These are phyloP conservation scores for Pseudozyma tsukubaensis DNA, from an alignment of 1,284 basidiomycete species.

Conservation along the genomic window DNA sequence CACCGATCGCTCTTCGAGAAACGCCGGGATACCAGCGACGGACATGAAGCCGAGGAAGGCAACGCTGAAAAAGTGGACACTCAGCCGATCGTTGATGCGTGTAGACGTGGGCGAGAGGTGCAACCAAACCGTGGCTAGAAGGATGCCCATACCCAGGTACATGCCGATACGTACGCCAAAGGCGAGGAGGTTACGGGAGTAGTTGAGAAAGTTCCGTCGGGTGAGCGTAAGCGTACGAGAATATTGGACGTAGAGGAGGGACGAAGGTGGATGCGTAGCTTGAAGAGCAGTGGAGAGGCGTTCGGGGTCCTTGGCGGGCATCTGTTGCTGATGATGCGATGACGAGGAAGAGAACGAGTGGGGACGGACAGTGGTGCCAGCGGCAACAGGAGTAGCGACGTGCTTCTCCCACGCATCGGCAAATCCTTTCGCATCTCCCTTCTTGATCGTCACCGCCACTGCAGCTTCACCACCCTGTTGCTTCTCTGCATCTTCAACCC, in stretches of 20 bases:
- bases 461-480: background rate
- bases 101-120: conserved; percentile 70
- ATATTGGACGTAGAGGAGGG: background rate
- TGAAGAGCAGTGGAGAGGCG: background rate
- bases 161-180: conserved; percentile 76
- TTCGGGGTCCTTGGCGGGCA: background rate
- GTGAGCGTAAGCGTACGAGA: conserved; percentile 28
- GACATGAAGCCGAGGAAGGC: conserved; percentile 75
- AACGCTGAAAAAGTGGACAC: conserved; percentile 68
- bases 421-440: conserved; percentile 26
- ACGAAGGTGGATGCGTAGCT: background rate
- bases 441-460: conserved; percentile 1
- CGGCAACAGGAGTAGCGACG: background rate
- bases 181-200: conserved; percentile 73
- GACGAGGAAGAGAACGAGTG: background rate
- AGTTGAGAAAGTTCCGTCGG: conserved; percentile 51
- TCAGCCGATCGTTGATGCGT: conserved; percentile 69
- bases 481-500: background rate
- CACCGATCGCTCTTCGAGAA: conserved; percentile 70
- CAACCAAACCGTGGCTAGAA: conserved; percentile 75
- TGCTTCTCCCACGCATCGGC: conserved; percentile 20
- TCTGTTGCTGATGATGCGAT: background rate
- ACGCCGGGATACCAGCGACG: conserved; percentile 70
- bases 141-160: conserved; percentile 71
- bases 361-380: background rate